Percentiles rank a stretch among this genome's conserved stretches.
Evolutionary conservation across 2,329 filamentous ascomycete species (phyloP).

Genomic region (Alternaria consortialis): DNA sequence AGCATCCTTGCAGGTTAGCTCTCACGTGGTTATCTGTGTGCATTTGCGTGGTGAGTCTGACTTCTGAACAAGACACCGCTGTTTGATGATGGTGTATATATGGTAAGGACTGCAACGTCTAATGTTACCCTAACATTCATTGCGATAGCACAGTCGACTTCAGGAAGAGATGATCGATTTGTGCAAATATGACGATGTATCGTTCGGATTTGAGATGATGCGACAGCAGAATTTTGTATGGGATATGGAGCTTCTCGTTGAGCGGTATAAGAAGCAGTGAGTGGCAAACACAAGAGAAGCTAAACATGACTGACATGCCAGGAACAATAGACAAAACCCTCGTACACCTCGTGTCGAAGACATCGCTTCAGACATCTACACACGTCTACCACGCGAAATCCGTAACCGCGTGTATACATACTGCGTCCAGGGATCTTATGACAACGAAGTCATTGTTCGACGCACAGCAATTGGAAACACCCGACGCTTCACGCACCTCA

Average conservation of each 20-base stretch:
- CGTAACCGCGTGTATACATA: conserved; percentile 30
- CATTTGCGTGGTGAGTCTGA: neutral
- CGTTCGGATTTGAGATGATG: conserved; percentile 1
- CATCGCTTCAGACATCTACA: conserved; percentile 12
- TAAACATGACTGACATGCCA: conserved; percentile 7
- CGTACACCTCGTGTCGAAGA: neutral
- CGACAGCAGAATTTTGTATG: neutral
- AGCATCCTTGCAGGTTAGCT: conserved; percentile 21
- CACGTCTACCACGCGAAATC: conserved; percentile 30
- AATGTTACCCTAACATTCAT: neutral
- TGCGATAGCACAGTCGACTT: neutral
- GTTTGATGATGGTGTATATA: conserved; percentile 4
- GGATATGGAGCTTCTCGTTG: neutral
- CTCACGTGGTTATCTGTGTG: conserved; percentile 16
- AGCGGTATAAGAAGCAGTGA: conserved; percentile 5
- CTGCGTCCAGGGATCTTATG: conserved; percentile 26
- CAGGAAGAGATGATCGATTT: neutral
- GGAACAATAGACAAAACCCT: neutral
- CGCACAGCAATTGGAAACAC: conserved; percentile 3
- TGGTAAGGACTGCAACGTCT: neutral
- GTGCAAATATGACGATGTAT: neutral
- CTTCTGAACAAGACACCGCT: conserved; percentile 7
- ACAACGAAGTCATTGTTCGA: conserved; percentile 34
- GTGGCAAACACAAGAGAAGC: neutral
- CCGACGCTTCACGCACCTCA: conserved; percentile 16